Evolutionary conservation across 164 flowering plant species (phyloP).

Genomic region (Dillenia turbinata): DNA sequence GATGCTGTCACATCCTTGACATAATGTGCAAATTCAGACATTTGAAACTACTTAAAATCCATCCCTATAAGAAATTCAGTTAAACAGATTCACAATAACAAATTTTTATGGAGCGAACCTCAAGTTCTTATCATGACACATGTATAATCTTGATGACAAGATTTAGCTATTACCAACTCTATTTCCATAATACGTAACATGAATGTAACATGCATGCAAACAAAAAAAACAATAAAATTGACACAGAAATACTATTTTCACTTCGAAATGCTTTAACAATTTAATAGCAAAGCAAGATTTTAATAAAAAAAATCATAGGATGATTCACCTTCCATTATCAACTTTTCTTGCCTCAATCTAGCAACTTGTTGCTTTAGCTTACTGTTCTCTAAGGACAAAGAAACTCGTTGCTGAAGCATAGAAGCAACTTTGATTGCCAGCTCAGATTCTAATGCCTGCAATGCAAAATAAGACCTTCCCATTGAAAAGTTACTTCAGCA

Average conservation of each 20-base stretch:
- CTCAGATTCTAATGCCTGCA: conserved; percentile 48
- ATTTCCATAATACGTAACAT: no score
- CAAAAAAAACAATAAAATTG: neutral
- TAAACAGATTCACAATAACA: no score
- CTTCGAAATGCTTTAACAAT: neutral
- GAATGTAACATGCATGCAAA: no score
- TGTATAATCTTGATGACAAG: no score
- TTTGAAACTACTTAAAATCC: no score
- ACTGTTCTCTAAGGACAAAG: conserved; percentile 48
- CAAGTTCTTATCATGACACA: no score
- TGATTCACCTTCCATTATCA: conserved; percentile 38
- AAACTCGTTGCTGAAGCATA: conserved; percentile 37
- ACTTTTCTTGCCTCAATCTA: conserved; percentile 33
- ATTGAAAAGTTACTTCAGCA: neutral
- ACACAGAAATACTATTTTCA: neutral
- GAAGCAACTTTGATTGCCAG: conserved; percentile 39
- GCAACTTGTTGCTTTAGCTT: conserved; percentile 43
- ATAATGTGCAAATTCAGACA: no score
- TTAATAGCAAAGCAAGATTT: neutral
- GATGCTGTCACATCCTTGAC: no score
- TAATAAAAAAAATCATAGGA: neutral
- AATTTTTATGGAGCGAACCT: no score
- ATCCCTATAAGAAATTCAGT: no score
- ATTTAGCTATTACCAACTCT: no score
- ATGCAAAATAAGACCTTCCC: neutral